Evolutionary conservation across 2,329 filamentous ascomycete species (phyloP).

Genomic region (Ascocoryne sarcoides): DNA sequence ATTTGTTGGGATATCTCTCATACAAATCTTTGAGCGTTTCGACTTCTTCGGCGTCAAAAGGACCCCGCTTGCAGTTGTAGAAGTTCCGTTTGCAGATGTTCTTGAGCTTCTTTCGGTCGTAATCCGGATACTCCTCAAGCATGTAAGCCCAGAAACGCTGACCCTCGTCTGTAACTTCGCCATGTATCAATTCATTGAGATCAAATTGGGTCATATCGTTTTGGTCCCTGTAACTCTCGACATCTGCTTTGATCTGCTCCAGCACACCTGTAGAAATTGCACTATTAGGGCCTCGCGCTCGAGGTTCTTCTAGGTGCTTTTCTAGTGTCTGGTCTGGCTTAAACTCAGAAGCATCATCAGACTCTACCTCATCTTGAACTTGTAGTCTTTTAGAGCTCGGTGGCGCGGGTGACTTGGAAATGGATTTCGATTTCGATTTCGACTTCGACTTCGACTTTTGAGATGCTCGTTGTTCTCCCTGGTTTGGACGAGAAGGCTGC

Average conservation of each 20-base stretch:
- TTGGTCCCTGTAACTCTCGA: conserved; percentile 38
- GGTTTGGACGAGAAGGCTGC: no score
- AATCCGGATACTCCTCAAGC: conserved; percentile 39
- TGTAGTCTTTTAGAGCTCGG: no score
- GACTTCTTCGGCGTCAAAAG: conserved; percentile 53
- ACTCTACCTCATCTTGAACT: no score
- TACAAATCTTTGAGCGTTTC: conserved; percentile 40
- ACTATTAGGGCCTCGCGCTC: no score
- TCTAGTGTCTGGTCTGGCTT: no score
- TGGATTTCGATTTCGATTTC: background rate
- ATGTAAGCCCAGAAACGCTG: conserved; percentile 42
- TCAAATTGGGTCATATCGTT: conserved; percentile 35
- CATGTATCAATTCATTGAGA: conserved; percentile 40
- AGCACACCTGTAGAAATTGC: no score
- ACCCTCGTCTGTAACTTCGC: conserved; percentile 18
- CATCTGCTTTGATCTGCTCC: no score
- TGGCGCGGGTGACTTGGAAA: no score
- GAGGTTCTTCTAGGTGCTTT: no score
- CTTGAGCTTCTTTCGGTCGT: conserved; percentile 45
- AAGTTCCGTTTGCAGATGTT: conserved; percentile 52
- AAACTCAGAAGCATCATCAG: no score
- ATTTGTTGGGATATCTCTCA: conserved; percentile 41
- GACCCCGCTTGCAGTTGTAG: conserved; percentile 54
- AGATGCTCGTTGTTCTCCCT: background rate
- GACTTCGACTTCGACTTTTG: background rate